A percentile compares a stretch with the other conserved stretches of the same genome.
Evolutionary conservation across 2,329 filamentous ascomycete species (phyloP).

Genomic region (Fusarium sp.): DNA sequence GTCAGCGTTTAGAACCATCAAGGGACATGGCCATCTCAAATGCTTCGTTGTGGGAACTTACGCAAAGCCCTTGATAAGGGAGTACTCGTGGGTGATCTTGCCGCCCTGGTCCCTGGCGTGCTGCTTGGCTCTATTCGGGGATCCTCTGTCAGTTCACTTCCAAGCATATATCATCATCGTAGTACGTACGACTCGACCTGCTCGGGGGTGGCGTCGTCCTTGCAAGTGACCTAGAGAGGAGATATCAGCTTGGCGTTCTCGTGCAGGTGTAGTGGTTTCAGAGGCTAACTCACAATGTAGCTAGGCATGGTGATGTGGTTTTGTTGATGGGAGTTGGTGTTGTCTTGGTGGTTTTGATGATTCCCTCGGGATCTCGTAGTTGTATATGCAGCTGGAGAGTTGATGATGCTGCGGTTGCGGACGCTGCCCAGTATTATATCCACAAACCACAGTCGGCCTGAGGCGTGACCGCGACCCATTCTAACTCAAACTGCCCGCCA

Average conservation of each 20-base stretch:
- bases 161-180: not conserved
- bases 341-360: constrained; percentile 9
- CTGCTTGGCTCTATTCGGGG: constrained; percentile 76
- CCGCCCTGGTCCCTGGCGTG: constrained; percentile 80
- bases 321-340: constrained; percentile 9
- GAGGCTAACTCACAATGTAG: constrained; percentile 63
- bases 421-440: constrained; percentile 43
- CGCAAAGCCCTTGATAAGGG: constrained; percentile 92
- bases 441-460: constrained; percentile 26
- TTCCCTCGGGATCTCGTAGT: constrained; percentile 17
- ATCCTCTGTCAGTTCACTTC: constrained; percentile 4
- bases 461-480: constrained; percentile 44
- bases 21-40: not conserved
- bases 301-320: constrained; percentile 60
- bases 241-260: constrained; percentile 24
- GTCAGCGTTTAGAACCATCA: not conserved
- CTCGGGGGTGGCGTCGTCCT: constrained; percentile 73
- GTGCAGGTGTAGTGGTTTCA: not conserved
- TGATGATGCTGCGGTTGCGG: constrained; percentile 25
- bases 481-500: constrained; percentile 16
- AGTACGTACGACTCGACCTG: constrained; percentile 74
- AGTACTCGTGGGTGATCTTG: constrained; percentile 86
- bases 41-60: constrained; percentile 60
- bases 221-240: constrained; percentile 77
- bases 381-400: constrained; percentile 29